Base-by-base conservation (phyloP, 2,329 filamentous ascomycete species). In the Sarocladiaceae sp. region DNA sequence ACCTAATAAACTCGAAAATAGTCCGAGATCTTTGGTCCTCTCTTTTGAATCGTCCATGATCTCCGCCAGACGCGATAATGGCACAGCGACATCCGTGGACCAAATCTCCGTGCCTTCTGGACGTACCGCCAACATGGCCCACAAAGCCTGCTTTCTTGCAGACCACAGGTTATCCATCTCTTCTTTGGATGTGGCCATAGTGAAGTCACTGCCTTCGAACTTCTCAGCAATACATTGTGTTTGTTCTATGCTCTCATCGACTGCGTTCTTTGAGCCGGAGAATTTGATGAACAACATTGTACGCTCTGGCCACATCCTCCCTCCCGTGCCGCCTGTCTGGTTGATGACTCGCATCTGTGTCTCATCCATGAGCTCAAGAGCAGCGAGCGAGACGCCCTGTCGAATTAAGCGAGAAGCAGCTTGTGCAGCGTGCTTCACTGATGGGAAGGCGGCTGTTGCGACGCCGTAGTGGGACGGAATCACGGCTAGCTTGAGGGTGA, bases 301-400 rank as follows among this genome's bases (percentile, higher is more conserved):
- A 1, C 74, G 76, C 60, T 86, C 83, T 51, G 75, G 76, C 84
- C 84, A 88, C 11, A 23, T 50, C 1, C 64, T 68, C 15, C 7
- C 22, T 10, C 13, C 69, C 0, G 83, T 86, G 62, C 73, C 76
- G 4, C 82, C 81, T 1, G 78, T 75, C 23, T 74, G 67, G 61
- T 78, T 77, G 18, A 25, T 8, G 56, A 78, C 74, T 56, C 65
- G 68, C 74, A 93, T 92, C 66, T 91, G 87, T 23, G 88, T 84
- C 57, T 92, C 87, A 65, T 93, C 88, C 12, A 93, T 70, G 49
- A 93, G 85, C 66, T 93, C 88, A 50, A 93, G 82, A 3, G 88
- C 88, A 1, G 88, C 87, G 50, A 93, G 84, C 8, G 84, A 86
- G 2, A 92, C 82, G 12, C 88, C 87, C 28, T 84, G 80, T 22